phyloP scores from a whole-genome alignment of 1,284 basidiomycete genomes.

The Puccinia novopanici region DNA sequence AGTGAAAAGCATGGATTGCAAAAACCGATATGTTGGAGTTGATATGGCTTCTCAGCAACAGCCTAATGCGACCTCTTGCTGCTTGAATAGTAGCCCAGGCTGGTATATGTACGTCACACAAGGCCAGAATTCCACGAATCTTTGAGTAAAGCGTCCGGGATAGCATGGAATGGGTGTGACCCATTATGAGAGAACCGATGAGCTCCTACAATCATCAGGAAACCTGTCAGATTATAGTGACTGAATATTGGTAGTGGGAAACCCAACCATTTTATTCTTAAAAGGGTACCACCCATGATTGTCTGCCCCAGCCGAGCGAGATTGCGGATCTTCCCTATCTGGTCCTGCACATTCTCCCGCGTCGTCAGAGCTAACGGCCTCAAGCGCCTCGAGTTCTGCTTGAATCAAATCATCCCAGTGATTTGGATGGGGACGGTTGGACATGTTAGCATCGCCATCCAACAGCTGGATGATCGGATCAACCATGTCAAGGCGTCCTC shows the following conservation, averaged over 20 bases:
- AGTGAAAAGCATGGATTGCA: background rate
- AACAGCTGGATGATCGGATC: background rate
- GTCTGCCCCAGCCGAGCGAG: background rate
- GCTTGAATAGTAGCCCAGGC: background rate
- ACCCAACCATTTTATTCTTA: background rate
- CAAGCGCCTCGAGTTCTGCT: background rate
- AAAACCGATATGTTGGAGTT: background rate
- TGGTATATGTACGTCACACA: background rate
- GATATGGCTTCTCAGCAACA: background rate
- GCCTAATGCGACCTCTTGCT: background rate
- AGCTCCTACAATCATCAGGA: slow-evolving; percentile 55
- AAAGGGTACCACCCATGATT: background rate
- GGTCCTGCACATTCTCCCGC: background rate
- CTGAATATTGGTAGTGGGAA: background rate
- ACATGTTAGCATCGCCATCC: background rate
- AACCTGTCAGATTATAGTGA: no score
- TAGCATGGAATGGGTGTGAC: background rate
- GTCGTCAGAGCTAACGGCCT: background rate
- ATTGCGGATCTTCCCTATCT: background rate
- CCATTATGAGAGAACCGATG: background rate
- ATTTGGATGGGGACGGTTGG: background rate
- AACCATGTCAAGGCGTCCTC: background rate
- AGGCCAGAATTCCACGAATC: background rate
- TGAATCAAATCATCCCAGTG: background rate
- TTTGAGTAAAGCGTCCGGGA: background rate